Evolutionary conservation across 2,329 filamentous ascomycete species (phyloP), one percentile per base, ranked within the genome.

Genomic region (Fusarium sp.): DNA sequence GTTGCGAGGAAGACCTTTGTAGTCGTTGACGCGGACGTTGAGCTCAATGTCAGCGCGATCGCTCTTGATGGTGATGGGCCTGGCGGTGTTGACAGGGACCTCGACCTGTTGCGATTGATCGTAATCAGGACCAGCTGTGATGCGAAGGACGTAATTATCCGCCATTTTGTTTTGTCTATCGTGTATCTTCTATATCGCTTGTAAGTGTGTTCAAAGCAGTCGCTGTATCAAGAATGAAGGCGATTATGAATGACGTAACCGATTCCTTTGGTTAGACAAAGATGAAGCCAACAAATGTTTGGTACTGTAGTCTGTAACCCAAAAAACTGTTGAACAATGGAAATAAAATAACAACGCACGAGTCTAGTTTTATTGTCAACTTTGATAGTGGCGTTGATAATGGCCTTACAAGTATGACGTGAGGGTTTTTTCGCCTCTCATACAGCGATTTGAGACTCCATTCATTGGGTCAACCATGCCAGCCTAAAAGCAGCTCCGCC

Each of bases 41-140:
- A 97, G 85, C 69, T 91, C 88, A 18, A 91, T 87, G 49, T 91
- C 89, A 65, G 93, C 88, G 62, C 89, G 85, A 13, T 90, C 84
- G 50, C 89, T 91, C 28, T 88, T 86, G 76, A 98, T 90, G 30
- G 83, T 85, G 4, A 93, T 80, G 1, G 91, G 88, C 65, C 89
- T 82, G 33, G 91, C 81, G 16, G 86, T 87, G 83, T 98, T 98
- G 80, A 98, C 93, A 7, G 89, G 88, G 15, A 98, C 91, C 33
- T 90, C 85, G 68, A 91, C 83, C 77, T 97, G 95, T n/a, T 88
- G 88, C n/a, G 86, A 82, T 38, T 87, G 82, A 80, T 96, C 90
- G 83, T 98, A 97, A 72, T 86, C 85, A 4, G 93, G 87, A 5
- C 96, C 96, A 2, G 94, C 94, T 0, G 94, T 97, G 62, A 98